Percentiles rank a stretch among this genome's conserved stretches.
These are phyloP conservation scores for Vitellaria paradoxa DNA, from an alignment of 179 eudicot species.

Conservation along the genomic window DNA sequence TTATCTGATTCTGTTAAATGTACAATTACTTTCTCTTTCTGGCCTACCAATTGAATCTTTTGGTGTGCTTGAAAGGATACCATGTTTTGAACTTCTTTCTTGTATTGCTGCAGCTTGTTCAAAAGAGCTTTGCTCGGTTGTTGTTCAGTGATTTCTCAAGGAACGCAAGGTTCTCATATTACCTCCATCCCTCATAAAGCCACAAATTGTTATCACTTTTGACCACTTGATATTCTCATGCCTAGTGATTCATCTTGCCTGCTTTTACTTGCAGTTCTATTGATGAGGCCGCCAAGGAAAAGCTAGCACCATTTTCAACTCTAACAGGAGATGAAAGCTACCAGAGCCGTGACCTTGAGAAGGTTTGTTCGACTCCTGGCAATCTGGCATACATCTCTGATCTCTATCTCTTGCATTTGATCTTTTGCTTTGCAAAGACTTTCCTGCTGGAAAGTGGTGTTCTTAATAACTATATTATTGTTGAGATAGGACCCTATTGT, in stretches of 20 bases:
- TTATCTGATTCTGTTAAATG: neutral
- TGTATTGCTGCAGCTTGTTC: slow-evolving; percentile 71
- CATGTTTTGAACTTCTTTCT: slow-evolving; percentile 7
- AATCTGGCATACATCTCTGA: slow-evolving; percentile 1
- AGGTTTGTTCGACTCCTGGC: slow-evolving; percentile 40
- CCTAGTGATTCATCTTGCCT: slow-evolving; percentile 22
- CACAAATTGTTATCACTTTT: slow-evolving; percentile 10
- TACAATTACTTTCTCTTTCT: neutral
- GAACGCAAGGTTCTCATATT: slow-evolving; percentile 60
- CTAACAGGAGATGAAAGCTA: slow-evolving; percentile 78
- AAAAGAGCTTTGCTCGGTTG: slow-evolving; percentile 81
- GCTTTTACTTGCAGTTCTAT: slow-evolving; percentile 54
- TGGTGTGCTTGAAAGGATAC: neutral
- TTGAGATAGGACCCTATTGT: neutral
- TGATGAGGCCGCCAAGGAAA: slow-evolving; percentile 73
- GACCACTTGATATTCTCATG: neutral
- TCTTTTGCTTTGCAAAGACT: neutral
- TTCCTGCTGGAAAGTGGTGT: neutral
- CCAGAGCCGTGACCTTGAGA: slow-evolving; percentile 96
- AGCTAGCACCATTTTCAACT: slow-evolving; percentile 70
- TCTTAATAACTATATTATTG: neutral
- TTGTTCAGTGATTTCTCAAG: slow-evolving; percentile 70
- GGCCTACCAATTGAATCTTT: slow-evolving; percentile 9
- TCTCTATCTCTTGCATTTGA: neutral
- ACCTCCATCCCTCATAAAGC: slow-evolving; percentile 1